Base-by-base conservation (phyloP, 2,329 filamentous ascomycete genomes). In the Rutstroemia sp. region DNA sequence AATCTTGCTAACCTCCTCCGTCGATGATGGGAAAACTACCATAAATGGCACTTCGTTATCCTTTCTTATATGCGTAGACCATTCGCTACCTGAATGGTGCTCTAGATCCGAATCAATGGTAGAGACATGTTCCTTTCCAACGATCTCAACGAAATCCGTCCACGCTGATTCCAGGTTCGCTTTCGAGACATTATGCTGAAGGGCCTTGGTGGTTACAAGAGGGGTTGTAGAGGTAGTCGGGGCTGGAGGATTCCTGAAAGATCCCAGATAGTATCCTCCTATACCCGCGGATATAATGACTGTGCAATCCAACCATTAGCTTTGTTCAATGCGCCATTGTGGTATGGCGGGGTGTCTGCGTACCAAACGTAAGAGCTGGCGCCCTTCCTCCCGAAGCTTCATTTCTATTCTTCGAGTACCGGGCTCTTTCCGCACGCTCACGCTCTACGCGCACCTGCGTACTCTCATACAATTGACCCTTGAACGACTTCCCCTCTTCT, bases 1-100 rank as follows among this genome's bases (percentile, higher is more conserved):
- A 58, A 96, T 82, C 60, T 79, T 76, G n/a, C 87, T 87, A 8
- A 95, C 90, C 64, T 96, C 86, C 61, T 92, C 86, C 1, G 92
- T 96, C 38, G 78, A 83, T 45, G 73, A 76, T 0, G 91, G 92
- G 68, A 85, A 92, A 42, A 95, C 79, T 51, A 96, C 77, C 69
- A 90, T 79, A 67, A 87, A 87, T 12, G 82, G 78, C 46, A 75
- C 73, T 57, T 83, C 74, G 2, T 74, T 68, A 14, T 74, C 70
- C 30, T 72, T 71, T 48, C 74, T 71, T 48, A 73, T 73, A 69
- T 86, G 81, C 30, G 81, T 78, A 46, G 82, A 86, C 83, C 83
- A 87, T 46, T 79, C 77, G 23, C 82, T 85, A 30, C 76, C 77
- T 38, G 82, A 71, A 68, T 87, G 84, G 50, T 74, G 71, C 25